A percentile compares a stretch with the other conserved stretches of the same genome.
phyloP scores from a whole-genome alignment of 2,329 filamentous ascomycete species.

The Capronia americana region DNA sequence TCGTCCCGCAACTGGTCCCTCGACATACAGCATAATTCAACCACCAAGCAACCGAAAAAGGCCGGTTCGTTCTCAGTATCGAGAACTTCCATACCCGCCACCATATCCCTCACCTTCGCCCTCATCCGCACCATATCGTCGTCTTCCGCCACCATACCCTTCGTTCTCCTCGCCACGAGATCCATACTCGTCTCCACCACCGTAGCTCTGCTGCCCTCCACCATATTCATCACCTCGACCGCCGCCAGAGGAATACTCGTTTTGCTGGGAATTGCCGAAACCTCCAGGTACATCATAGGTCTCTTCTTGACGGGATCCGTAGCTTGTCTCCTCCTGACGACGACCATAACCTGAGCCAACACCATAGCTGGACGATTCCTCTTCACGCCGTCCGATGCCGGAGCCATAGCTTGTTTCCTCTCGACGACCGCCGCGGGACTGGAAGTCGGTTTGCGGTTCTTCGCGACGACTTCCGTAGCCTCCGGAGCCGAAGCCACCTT shows the following conservation, averaged over 20 bases:
- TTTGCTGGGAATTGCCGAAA: constrained; percentile 11
- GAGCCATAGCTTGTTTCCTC: constrained; percentile 12
- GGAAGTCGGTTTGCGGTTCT: constrained; percentile 1
- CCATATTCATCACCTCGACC: constrained; percentile 15
- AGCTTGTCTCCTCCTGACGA: constrained; percentile 11
- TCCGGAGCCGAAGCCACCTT: constrained; percentile 17
- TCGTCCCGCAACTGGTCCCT: not conserved
- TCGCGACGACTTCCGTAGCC: constrained; percentile 24
- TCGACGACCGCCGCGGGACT: not conserved
- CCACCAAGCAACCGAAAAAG: not conserved
- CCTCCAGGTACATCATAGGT: constrained; percentile 12
- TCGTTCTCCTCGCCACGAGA: constrained; percentile 24
- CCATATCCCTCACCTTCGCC: constrained; percentile 23
- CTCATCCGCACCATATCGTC: constrained; percentile 21
- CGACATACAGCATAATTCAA: not conserved
- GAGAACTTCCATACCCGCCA: constrained; percentile 18
- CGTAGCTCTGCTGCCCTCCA: constrained; percentile 2
- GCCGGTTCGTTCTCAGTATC: constrained; percentile 15
- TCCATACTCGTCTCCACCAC: constrained; percentile 20
- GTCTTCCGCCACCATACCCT: constrained; percentile 11
- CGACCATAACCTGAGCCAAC: constrained; percentile 13
- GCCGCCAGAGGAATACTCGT: constrained; percentile 16
- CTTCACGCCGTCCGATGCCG: constrained; percentile 12
- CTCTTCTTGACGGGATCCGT: constrained; percentile 23
- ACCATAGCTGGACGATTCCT: constrained; percentile 8